Evolutionary conservation across 768 basidiomycete genomes (phyloP), one percentile per base, ranked within the genome.

Genomic region (Mycena vitilis): DNA sequence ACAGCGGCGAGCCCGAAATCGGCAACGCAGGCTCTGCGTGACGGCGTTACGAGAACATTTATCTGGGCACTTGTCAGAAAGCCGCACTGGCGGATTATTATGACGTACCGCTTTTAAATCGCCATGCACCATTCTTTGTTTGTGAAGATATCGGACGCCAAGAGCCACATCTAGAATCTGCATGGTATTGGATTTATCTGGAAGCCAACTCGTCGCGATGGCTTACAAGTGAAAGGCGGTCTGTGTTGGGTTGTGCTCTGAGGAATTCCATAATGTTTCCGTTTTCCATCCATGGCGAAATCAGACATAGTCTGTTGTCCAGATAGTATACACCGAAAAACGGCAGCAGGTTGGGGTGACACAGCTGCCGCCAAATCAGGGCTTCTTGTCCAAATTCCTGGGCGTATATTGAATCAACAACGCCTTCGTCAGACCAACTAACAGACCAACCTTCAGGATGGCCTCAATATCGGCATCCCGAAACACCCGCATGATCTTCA

Each of bases 1-100:
- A 79, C 71, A 16, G 74, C 75, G 3, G 80, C 76, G 9, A 87
- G 75, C 23, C 86, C 86, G 59, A 87, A 87, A 70, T 87, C 86
- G 25, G 86, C 82, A 5, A 87, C 75, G 61, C 84, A 85, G 13
- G 86, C 86, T 38, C 77, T 75, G 15, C 78, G 79, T 13, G 76
- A 66, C 4, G 69, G 75, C 11, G 82, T 82, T 18, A 87, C 78
- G 30, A 87, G 78, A 54, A 87, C 83, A 63, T 87, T 87, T 13
- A 75, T 75, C 84, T 86, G 64, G 0, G 49, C 12, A 53, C 47
- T 16, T 52, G 25, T 13, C 6, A 20, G 44, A 16, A 45, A 16
- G 13, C 25, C 16, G 51, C 7, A 52, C 10, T 16, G 15, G 1
- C 30, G 3, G 1, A 2, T 6, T 5, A 52, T 16, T 30, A 52